These are phyloP conservation scores for Tranzscheliella williamsii DNA, from an alignment of 1,284 basidiomycete genomes.

Conservation along the genomic window DNA sequence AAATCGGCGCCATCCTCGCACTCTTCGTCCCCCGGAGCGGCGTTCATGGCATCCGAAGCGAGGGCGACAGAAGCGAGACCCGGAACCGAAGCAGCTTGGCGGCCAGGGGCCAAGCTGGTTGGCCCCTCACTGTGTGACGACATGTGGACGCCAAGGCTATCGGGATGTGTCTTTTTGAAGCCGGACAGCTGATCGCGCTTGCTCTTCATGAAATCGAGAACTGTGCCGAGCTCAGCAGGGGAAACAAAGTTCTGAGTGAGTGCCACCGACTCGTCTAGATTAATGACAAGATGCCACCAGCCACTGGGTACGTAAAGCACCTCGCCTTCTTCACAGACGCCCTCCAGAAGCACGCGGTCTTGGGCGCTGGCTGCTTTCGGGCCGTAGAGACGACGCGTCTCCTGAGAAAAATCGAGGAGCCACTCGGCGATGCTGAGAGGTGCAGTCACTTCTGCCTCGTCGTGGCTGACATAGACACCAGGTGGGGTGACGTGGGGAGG, in stretches of 20 bases:
- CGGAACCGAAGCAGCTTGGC: conserved; percentile 15
- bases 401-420: conserved; percentile 62
- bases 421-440: conserved; percentile 62
- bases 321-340: conserved; percentile 61
- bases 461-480: conserved; percentile 62
- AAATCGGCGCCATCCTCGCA: conserved; percentile 35
- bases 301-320: conserved; percentile 61
- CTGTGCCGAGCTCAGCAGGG: conserved; percentile 59
- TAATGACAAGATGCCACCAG: conserved; percentile 58
- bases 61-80: background rate
- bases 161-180: conserved; percentile 53
- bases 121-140: conserved; percentile 4
- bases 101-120: conserved; percentile 3
- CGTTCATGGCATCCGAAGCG: background rate
- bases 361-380: conserved; percentile 22
- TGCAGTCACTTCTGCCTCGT: conserved; percentile 61
- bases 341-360: conserved; percentile 58
- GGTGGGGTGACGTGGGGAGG: conserved; percentile 62
- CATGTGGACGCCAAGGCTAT: background rate
- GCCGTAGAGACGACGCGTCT: conserved; percentile 59
- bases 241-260: conserved; percentile 65
- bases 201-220: conserved; percentile 63
- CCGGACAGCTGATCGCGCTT: conserved; percentile 63
- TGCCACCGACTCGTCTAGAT: conserved; percentile 58
- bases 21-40: conserved; percentile 25